Conservation (phyloP, 2,329 filamentous ascomycete genomes). For the Colletotrichum caudatum region DNA sequence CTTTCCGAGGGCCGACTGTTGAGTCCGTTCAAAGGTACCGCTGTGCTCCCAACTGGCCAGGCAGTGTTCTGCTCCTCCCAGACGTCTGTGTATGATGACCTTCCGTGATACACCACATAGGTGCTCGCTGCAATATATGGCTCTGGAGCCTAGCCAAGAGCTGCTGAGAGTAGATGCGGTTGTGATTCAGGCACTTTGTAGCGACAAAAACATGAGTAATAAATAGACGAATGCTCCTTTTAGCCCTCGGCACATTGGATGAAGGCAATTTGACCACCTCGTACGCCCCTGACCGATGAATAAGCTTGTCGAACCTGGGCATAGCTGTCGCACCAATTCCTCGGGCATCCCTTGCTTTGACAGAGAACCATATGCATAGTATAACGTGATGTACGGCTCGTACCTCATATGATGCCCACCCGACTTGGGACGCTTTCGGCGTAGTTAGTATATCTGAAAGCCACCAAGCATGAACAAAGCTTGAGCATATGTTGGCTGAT, state of each 20-base stretch:
- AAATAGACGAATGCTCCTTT: not conserved
- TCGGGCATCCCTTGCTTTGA: not conserved
- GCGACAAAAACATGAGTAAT: not conserved
- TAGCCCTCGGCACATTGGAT: not conserved
- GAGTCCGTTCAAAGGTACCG: not conserved
- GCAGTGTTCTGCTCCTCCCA: not conserved
- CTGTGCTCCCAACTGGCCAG: not conserved
- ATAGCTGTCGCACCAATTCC: no score
- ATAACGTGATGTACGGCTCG: not conserved
- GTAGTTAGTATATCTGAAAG: not conserved
- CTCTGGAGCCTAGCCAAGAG: not conserved
- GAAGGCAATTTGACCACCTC: not conserved
- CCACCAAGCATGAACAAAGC: not conserved
- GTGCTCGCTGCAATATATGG: not conserved
- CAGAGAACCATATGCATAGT: not conserved
- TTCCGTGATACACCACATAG: not conserved
- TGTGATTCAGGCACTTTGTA: not conserved
- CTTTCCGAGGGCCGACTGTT: not conserved
- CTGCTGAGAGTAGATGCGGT: not conserved
- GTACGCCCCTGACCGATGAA: not conserved
- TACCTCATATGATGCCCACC: not conserved
- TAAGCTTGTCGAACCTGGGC: not conserved
- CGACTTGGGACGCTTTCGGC: not conserved
- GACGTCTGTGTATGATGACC: not conserved
- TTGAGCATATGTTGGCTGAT: not conserved